Evolutionary conservation across 2,329 filamentous ascomycete genomes (phyloP).

Genomic region (Aspergillus sergii): DNA sequence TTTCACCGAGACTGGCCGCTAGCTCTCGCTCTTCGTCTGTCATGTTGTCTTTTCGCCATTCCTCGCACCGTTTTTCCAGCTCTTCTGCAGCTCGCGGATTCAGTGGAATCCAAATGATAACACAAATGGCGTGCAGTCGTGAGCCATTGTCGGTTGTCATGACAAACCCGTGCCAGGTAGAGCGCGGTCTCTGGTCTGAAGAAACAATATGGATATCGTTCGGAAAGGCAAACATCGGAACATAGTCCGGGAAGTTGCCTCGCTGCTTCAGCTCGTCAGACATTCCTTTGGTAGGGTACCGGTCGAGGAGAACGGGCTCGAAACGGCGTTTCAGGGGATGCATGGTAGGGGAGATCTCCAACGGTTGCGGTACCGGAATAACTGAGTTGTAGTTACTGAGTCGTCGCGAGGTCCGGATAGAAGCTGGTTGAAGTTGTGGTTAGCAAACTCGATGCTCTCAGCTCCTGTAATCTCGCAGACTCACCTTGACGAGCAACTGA

Average conservation of each 20-base stretch:
- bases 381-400: conserved; percentile 98
- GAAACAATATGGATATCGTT: conserved; percentile 98
- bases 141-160: conserved; percentile 95
- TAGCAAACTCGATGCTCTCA: conserved; percentile 9
- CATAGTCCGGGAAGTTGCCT: conserved; percentile 91
- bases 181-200: conserved; percentile 86
- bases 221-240: conserved; percentile 98
- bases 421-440: conserved; percentile 50
- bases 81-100: conserved; percentile 80
- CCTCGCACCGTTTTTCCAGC: conserved; percentile 72
- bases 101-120: conserved; percentile 91
- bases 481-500: conserved; percentile 73
- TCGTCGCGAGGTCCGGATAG: conserved; percentile 79
- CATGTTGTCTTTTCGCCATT: conserved; percentile 91
- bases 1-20: conserved; percentile 85
- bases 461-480: conserved; percentile 29
- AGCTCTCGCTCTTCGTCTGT: conserved; percentile 95
- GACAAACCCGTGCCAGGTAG: conserved; percentile 98
- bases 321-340: conserved; percentile 92
- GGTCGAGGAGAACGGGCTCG: conserved; percentile 92
- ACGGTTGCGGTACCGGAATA: conserved; percentile 87
- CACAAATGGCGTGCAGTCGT: conserved; percentile 86
- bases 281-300: conserved; percentile 84
- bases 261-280: conserved; percentile 77
- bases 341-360: conserved; percentile 88